Evolutionary conservation across 2,329 filamentous ascomycete species (phyloP).

Genomic region (Biscogniauxia sp.): DNA sequence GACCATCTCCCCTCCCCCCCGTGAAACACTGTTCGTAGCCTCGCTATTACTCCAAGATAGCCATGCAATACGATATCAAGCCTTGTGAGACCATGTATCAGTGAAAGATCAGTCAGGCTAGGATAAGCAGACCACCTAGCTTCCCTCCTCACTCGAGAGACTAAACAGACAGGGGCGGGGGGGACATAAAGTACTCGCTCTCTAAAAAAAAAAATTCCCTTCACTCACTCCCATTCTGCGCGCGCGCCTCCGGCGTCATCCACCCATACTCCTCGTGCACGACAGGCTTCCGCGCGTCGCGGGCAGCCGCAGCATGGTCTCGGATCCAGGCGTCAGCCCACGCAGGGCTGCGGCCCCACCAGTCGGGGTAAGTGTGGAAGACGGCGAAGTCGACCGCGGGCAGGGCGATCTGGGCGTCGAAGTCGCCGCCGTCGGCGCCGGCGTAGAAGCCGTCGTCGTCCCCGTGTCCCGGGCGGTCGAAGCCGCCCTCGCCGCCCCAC

Average conservation of each 20-base stretch:
- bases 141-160: too few species aligned
- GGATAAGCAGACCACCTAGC: constrained; percentile 36
- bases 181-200: too few species aligned
- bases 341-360: constrained; percentile 33
- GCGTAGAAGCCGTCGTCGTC: constrained; percentile 54
- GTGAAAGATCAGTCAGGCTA: constrained; percentile 37
- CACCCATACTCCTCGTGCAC: constrained; percentile 41
- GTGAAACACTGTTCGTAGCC: too few species aligned
- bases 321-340: constrained; percentile 38
- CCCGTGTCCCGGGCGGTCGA: constrained; percentile 32
- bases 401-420: constrained; percentile 36
- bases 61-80: too few species aligned
- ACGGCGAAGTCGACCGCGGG: constrained; percentile 31
- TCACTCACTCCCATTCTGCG: constrained; percentile 35
- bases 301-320: constrained; percentile 38
- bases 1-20: too few species aligned
- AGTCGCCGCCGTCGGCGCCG: constrained; percentile 53
- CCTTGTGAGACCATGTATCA: constrained; percentile 17
- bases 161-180: too few species aligned
- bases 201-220: too few species aligned
- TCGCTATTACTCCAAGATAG: too few species aligned
- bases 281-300: constrained; percentile 39
- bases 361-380: constrained; percentile 39
- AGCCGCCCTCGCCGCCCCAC: constrained; percentile 56
- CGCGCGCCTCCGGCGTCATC: neutral